A percentile compares a stretch with the other conserved stretches of the same genome.
These are phyloP conservation scores for Rhizomucor pusillus DNA, from an alignment of 371 early-diverging fungal species.

Conservation along the genomic window DNA sequence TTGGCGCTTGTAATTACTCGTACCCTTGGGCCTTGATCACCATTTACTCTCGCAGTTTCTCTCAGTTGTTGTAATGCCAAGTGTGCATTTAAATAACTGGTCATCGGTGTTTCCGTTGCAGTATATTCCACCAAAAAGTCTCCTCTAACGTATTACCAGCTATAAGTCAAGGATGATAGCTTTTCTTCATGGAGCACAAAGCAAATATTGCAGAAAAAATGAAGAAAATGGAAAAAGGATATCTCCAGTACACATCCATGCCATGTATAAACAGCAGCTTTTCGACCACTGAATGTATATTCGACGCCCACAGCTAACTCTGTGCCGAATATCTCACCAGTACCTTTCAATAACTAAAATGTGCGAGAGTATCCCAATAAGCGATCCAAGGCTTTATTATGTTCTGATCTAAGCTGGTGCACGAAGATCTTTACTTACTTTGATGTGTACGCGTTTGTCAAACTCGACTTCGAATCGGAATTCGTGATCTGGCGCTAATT, in stretches of 20 bases:
- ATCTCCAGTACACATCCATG: slow-evolving; percentile 82
- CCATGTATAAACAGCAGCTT: slow-evolving; percentile 94
- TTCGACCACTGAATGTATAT: slow-evolving; percentile 79
- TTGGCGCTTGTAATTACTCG: slow-evolving; percentile 1
- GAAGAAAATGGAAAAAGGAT: slow-evolving; percentile 29
- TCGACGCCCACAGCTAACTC: slow-evolving; percentile 77
- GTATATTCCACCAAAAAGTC: slow-evolving; percentile 78
- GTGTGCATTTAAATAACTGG: slow-evolving; percentile 84
- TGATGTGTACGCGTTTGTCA: slow-evolving; percentile 43
- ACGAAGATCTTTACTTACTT: slow-evolving; percentile 32
- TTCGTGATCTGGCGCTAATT: slow-evolving; percentile 64
- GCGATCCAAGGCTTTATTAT: neutral
- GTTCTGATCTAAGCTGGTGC: neutral
- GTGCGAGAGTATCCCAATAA: slow-evolving; percentile 4
- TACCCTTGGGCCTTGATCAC: slow-evolving; percentile 69
- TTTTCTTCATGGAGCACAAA: neutral
- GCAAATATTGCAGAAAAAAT: neutral
- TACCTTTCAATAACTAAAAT: slow-evolving; percentile 66
- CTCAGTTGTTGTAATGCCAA: slow-evolving; percentile 82
- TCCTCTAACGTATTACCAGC: slow-evolving; percentile 53
- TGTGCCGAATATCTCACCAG: slow-evolving; percentile 90
- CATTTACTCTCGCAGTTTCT: slow-evolving; percentile 46
- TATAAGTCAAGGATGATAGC: slow-evolving; percentile 17
- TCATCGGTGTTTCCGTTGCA: slow-evolving; percentile 94
- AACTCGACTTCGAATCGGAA: slow-evolving; percentile 77